Evolutionary conservation across 805 yeast genomes (phyloP), one percentile per base, ranked within the genome.

Genomic region (Candida vartiovaarae): DNA sequence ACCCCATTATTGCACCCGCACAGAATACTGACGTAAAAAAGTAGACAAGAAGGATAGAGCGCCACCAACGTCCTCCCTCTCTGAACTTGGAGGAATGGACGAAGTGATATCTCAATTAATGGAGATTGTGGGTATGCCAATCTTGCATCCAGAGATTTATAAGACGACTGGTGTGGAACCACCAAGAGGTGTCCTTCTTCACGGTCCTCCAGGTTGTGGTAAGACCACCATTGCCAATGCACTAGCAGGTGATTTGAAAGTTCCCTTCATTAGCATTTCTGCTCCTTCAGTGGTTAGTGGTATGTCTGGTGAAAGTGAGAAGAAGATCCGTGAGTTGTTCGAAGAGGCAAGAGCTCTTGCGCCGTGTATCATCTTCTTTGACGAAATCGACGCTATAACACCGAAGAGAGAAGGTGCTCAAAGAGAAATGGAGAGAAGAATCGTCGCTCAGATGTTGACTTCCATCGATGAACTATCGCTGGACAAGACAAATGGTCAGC

Each of bases 201-300:
- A 90, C 62, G 99, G 99, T 0, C 99, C 99, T 0, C 99, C 98
- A 2, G 99, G 99, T 11, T 93, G 99, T 70, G 99, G 99, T 61
- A 93, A 93, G 57, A 93, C 99, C 0, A 83, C 96, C 36, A 81
- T 93, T 42, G 99, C 99, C 3, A 89, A 89, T 62, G 96, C 98
- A 0, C 68, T 93, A 24, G 99, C 99, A 1, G 96, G 96, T 28
- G 96, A 91, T 58, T 71, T 93, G 30, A 84, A 88, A 53, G 96
- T 93, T 0, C 96, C 98, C 0, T 93, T 93, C 59, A 78, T 93
- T 15, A 82, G 84, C 37, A 74, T 93, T 1, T 84, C 95, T 27
- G 98, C 99, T 0, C 99, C 99, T 1, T 83, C 95, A 3, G 87
- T 93, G 7, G 98, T 93, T 0, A 86, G 96, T 48, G 99, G 99